Conservation (phyloP, 2,329 filamentous ascomycete species). For the Exophiala dermatitidis region DNA sequence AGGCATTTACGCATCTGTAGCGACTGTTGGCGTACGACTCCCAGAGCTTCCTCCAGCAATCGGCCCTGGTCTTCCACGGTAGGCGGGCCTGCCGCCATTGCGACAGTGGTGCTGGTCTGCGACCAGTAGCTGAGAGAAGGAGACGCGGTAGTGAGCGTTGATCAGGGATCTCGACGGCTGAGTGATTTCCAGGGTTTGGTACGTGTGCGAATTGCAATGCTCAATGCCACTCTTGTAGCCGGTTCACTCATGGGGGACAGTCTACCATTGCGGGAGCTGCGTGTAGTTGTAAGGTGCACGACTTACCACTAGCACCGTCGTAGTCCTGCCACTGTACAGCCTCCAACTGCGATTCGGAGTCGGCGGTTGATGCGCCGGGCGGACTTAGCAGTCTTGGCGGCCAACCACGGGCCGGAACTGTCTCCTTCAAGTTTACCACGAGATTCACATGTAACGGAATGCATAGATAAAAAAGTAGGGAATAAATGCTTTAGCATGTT, state of each 20-base stretch:
- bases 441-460: neutral
- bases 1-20: conserved; percentile 95
- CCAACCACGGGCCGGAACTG: neutral
- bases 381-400: neutral
- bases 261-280: neutral
- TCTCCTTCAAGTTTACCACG: neutral
- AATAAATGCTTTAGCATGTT: neutral
- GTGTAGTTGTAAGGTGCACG: neutral
- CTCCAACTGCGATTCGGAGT: neutral
- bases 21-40: conserved; percentile 94
- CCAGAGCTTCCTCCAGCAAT: conserved; percentile 92
- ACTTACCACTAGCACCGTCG: neutral
- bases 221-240: neutral
- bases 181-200: neutral
- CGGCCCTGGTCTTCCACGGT: conserved; percentile 75
- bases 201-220: neutral
- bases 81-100: conserved; percentile 33
- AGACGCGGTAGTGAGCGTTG: neutral
- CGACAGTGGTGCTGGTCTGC: conserved; percentile 11
- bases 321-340: neutral
- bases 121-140: conserved; percentile 5
- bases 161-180: neutral
- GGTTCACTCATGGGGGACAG: neutral
- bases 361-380: neutral
- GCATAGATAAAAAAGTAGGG: neutral